phyloP scores from a whole-genome alignment of 2,329 filamentous ascomycete species.

The Epichloe uncinata region DNA sequence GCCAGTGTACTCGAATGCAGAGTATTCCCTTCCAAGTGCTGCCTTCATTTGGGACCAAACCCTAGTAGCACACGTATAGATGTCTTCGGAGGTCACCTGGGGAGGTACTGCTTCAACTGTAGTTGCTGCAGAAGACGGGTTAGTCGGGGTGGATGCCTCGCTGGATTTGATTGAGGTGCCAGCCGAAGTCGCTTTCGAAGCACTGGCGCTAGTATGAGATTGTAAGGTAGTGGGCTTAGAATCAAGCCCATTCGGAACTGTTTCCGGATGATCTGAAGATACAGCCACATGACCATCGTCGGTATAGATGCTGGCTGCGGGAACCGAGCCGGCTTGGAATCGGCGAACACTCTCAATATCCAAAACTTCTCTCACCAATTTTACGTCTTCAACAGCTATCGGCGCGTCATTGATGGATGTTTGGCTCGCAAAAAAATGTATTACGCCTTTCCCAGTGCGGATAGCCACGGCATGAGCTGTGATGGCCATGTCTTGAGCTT shows the following conservation, averaged over 20 bases:
- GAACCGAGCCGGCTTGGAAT: constrained; percentile 50
- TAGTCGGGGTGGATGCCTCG: constrained; percentile 53
- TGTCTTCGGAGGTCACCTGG: constrained; percentile 69
- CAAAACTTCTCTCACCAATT: constrained; percentile 56
- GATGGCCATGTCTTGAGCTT: constrained; percentile 88
- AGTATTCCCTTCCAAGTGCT: constrained; percentile 64
- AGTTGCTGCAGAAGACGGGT: constrained; percentile 63
- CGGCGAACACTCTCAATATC: constrained; percentile 58
- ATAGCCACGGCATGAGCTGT: constrained; percentile 87
- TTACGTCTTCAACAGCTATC: constrained; percentile 55
- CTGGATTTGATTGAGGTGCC: constrained; percentile 35
- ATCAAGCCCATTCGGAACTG: constrained; percentile 11
- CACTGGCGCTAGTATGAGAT: constrained; percentile 17
- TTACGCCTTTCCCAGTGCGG: constrained; percentile 91
- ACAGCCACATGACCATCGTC: constrained; percentile 66
- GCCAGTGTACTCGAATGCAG: constrained; percentile 81
- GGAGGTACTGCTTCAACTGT: constrained; percentile 50
- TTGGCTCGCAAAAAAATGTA: constrained; percentile 87
- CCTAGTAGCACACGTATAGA: constrained; percentile 63
- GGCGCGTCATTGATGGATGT: constrained; percentile 57
- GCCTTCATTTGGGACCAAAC: constrained; percentile 73
- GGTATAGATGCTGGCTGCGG: constrained; percentile 63
- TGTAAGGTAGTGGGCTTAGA: constrained; percentile 14
- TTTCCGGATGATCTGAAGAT: constrained; percentile 41
- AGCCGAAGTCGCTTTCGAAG: constrained; percentile 25